A percentile compares a stretch with the other conserved stretches of the same genome.
Conservation (phyloP, 1,139 yeast species). For the Saccharomyces hybrid region DNA sequence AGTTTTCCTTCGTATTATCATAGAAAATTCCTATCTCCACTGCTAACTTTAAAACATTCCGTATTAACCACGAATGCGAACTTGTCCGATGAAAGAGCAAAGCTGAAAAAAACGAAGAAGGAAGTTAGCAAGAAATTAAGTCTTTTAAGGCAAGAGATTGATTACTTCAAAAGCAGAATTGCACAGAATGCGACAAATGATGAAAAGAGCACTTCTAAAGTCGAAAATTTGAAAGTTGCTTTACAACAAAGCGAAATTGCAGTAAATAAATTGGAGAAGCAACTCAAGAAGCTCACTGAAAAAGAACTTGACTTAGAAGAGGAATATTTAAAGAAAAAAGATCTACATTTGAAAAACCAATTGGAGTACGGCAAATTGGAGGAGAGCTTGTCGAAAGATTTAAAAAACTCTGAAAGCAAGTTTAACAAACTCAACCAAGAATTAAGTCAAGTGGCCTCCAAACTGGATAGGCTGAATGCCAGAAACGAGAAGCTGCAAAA, state of each 20-base stretch:
- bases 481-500: conserved; percentile 31
- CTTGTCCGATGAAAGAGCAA: conserved; percentile 42
- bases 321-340: conserved; percentile 36
- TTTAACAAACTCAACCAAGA: conserved; percentile 30
- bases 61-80: conserved; percentile 54
- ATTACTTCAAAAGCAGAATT: conserved; percentile 44
- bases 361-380: conserved; percentile 34
- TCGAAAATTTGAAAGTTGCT: conserved; percentile 37
- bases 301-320: conserved; percentile 36
- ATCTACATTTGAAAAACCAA: conserved; percentile 31
- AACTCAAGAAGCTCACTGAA: conserved; percentile 29
- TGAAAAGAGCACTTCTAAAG: conserved; percentile 40
- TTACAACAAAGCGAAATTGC: conserved; percentile 39
- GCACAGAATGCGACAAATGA: conserved; percentile 40
- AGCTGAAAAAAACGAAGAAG: conserved; percentile 51
- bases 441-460: conserved; percentile 29
- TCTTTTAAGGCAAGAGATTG: conserved; percentile 52
- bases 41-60: conserved; percentile 55
- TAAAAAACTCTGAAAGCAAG: conserved; percentile 16
- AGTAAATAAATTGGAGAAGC: conserved; percentile 35
- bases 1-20: conserved; percentile 31
- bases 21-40: conserved; percentile 39
- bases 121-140: conserved; percentile 52
- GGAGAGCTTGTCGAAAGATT: conserved; percentile 26
- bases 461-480: conserved; percentile 33